Evolutionary conservation across 768 basidiomycete genomes (phyloP).

Genomic region (Lyophyllum semitale): DNA sequence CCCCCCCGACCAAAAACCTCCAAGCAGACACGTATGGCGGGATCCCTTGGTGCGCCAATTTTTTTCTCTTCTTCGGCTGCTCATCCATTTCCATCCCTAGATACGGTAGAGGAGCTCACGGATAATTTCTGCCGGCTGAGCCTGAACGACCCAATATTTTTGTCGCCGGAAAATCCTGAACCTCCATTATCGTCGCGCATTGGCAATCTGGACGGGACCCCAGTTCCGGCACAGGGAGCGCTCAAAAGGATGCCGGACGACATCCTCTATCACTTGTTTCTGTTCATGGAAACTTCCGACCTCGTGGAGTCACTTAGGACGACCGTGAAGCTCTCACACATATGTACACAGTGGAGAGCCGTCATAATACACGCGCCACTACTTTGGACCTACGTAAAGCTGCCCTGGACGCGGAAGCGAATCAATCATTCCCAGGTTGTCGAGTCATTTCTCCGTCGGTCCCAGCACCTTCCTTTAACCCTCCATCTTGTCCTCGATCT

Average conservation of each 20-base stretch:
- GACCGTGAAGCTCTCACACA: slow-evolving; percentile 14
- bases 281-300: slow-evolving; percentile 5
- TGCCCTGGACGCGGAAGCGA: slow-evolving; percentile 7
- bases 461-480: slow-evolving; percentile 8
- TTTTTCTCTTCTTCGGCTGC: neutral
- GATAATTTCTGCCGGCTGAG: slow-evolving; percentile 5
- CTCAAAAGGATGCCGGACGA: slow-evolving; percentile 13
- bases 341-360: slow-evolving; percentile 15
- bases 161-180: neutral
- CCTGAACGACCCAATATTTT: neutral
- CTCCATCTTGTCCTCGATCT: slow-evolving; percentile 12
- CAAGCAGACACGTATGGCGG: neutral
- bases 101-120: slow-evolving; percentile 1
- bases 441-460: slow-evolving; percentile 13
- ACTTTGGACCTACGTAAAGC: slow-evolving; percentile 18
- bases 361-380: slow-evolving; percentile 14
- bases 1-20: neutral
- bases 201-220: neutral
- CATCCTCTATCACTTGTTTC: slow-evolving; percentile 15
- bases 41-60: neutral
- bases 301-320: slow-evolving; percentile 8
- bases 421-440: slow-evolving; percentile 5
- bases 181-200: neutral
- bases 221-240: neutral
- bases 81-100: neutral